Base-by-base conservation (phyloP, 2,329 filamentous ascomycete species). In the Colletotrichum sublineola region DNA sequence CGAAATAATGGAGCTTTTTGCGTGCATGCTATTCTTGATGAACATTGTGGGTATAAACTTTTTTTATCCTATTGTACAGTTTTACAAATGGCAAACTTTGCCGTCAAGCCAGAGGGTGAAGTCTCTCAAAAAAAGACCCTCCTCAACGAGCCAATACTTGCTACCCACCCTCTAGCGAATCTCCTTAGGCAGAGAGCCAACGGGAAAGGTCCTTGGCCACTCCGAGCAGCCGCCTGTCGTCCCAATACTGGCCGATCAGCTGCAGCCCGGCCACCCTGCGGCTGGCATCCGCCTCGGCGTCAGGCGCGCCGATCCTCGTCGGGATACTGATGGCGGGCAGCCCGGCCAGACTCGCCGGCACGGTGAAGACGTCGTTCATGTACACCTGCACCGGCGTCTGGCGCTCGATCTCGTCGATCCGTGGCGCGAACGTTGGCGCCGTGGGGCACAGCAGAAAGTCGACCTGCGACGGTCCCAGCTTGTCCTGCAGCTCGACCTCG, bases 281-380 rank as follows among this genome's bases (percentile, higher is more conserved):
- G 44, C 76, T 82, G 20, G 78, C 80, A n/a, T 80, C 77, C 2
- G 80, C 78, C 7, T 75, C 76, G 9, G 76, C 74, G 1, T 77
- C 72, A 29, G 74, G 75, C 74, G 80, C 69, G 0, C 96, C 95
- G 18, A 99, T 86, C 76, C 92, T 97, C 58, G 79, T 71, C 0
- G 96, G 96, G 14, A 99, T 86, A 76, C 93, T 98, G 63, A 98
- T 89, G 14, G 95, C 94, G 3, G 96, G 96, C 67, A 99, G 84
- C 0, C 96, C 96, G 0, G 96, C 96, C 75, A 99, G 84, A 82
- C 95, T 98, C 2, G 96, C 95, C 1, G 96, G 96, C 1, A 99
- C 96, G 0, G 96, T 98, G 77, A 98, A 96, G 1, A 98, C 92
- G 82, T 99, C 96, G 78, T 96, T 97, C 86, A 93, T 93, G 79